A percentile compares a stretch with the other conserved stretches of the same genome.
These are phyloP conservation scores for Cordyceps militaris DNA, from an alignment of 2,329 filamentous ascomycete species.

Conservation along the genomic window DNA sequence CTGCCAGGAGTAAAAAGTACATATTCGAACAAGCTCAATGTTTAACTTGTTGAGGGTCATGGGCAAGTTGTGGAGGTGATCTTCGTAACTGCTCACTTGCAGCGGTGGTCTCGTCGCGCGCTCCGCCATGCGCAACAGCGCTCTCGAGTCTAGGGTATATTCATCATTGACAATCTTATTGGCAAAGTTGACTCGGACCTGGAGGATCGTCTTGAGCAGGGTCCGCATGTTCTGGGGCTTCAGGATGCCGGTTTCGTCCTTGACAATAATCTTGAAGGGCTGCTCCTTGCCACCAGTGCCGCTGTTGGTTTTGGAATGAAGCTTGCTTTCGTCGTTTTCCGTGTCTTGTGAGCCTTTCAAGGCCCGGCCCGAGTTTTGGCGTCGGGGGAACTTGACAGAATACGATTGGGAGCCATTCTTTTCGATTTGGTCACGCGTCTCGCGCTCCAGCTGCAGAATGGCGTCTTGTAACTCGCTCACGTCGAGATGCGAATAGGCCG, in stretches of 20 bases:
- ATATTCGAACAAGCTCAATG: conserved; percentile 40
- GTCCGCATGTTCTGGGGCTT: conserved; percentile 22
- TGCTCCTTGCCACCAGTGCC: conserved; percentile 1
- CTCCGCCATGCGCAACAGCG: conserved; percentile 21
- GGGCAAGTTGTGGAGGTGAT: conserved; percentile 34
- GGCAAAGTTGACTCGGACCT: conserved; percentile 24
- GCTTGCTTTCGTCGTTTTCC: neutral
- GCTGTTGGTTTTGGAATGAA: neutral
- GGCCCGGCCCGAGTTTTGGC: neutral
- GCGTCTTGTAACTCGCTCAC: conserved; percentile 28
- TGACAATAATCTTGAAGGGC: conserved; percentile 12
- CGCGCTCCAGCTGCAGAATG: conserved; percentile 25
- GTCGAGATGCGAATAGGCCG: conserved; percentile 31
- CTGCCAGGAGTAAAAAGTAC: conserved; percentile 26
- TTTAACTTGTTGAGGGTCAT: conserved; percentile 36
- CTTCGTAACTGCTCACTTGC: conserved; percentile 23
- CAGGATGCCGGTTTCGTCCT: conserved; percentile 10
- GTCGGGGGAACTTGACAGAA: conserved; percentile 3
- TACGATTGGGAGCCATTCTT: neutral
- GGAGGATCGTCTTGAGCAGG: conserved; percentile 24
- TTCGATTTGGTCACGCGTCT: conserved; percentile 2
- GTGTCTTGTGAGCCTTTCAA: neutral
- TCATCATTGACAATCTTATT: conserved; percentile 26
- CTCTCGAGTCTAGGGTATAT: conserved; percentile 22
- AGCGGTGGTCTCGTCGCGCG: conserved; percentile 15